Base-by-base conservation (phyloP, 2,329 filamentous ascomycete genomes). In the Parasarocladium wereldwijsianum region DNA sequence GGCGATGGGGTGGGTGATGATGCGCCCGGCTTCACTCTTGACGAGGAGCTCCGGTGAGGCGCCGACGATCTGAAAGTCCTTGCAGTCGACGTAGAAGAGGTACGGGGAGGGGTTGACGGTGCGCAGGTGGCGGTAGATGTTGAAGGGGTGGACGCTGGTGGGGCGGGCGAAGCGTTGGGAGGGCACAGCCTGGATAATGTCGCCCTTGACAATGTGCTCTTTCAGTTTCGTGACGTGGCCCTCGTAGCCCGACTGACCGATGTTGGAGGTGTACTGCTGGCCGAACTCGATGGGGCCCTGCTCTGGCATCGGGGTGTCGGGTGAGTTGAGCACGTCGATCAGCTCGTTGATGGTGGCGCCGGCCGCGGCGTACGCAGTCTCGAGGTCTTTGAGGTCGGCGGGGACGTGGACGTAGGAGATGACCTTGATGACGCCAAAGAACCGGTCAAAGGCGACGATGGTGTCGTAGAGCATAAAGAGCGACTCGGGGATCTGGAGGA, bases 91-190 rank as follows among this genome's bases (percentile, higher is more conserved):
- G 57, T 86, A 98, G 64, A 98, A 98, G 20, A 98, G 73, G 55
- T 98, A 98, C 0, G 90, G 90, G 7, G 85, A 93, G 0, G 90
- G 90, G 51, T 98, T 98, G 46, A 96, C 82, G n/a, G 84, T 93
- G 38, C 90, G 82, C 21, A 98, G 68, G 51, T 93, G 84, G 32
- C 87, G 76, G 64, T 96, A 98, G 45, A 98, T 82, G 62, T 96
- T 98, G 66, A 96, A 98, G 0, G 90, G 87, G 53, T 98, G 90
- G 24, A 98, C 64, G 33, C 72, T 75, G 3, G 90, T 98, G 10
- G 86, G 86, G 17, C 87, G 72, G 6, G 86, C 77, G 48, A 96
- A 82, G 31, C 90, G 75, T 57, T 98, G 90, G 24, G 85, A 94
- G 2, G 90, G 90, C 11, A 98, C 90, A 1, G 85, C 84, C 54